Percentiles rank a stretch among this genome's conserved stretches.
Evolutionary conservation across 352 stramenopile genomes (phyloP).

Genomic region (Globisporangium paddicum): DNA sequence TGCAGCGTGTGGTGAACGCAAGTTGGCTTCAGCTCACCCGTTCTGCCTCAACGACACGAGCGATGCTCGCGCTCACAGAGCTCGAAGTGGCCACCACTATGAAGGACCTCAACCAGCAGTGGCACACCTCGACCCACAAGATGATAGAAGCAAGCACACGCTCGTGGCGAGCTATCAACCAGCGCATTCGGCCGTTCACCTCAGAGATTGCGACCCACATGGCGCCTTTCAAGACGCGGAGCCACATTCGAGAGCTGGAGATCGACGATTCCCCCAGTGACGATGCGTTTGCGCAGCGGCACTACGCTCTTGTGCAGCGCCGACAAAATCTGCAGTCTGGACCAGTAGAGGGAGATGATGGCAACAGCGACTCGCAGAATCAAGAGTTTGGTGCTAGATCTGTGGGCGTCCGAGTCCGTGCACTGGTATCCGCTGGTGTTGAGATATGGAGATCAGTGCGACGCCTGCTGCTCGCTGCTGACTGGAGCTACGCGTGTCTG

Average conservation of each 20-base stretch:
- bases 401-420: not conserved
- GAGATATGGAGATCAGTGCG: not conserved
- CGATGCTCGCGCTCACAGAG: not conserved
- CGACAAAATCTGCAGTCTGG: not conserved
- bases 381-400: not conserved
- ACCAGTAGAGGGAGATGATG: not conserved
- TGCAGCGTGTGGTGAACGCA: not conserved
- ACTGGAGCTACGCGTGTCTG: conserved; percentile 28
- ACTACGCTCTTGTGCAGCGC: not conserved
- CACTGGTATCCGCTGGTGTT: not conserved
- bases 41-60: not conserved
- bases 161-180: not conserved
- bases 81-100: not conserved
- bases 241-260: not conserved
- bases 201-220: not conserved
- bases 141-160: not conserved
- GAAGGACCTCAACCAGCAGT: not conserved
- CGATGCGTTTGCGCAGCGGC: not conserved
- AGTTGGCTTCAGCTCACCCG: not conserved
- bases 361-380: not conserved
- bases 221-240: not conserved
- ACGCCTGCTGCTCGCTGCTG: not conserved
- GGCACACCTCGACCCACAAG: not conserved
- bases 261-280: not conserved
- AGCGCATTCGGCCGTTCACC: not conserved